These are phyloP conservation scores for Suhomyces kilbournensis DNA, from an alignment of 805 yeast genomes.

Conservation along the genomic window DNA sequence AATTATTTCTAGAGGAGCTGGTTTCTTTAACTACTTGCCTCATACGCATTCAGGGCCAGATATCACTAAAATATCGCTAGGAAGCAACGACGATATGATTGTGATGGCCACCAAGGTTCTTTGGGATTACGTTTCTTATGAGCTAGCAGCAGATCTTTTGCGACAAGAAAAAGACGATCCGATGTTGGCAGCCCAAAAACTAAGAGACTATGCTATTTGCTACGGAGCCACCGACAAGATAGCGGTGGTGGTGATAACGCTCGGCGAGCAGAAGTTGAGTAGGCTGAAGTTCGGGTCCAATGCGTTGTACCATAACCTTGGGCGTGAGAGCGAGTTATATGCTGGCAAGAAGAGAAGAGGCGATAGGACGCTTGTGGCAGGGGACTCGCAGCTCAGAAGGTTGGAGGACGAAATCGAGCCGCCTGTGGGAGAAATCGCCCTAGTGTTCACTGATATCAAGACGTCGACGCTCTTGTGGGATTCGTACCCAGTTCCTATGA, in stretches of 20 bases:
- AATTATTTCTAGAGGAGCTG: slow-evolving; percentile 86
- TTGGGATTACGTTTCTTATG: slow-evolving; percentile 82
- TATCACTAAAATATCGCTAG: slow-evolving; percentile 56
- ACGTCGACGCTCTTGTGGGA: slow-evolving; percentile 95
- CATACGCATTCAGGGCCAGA: slow-evolving; percentile 89
- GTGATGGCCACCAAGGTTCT: slow-evolving; percentile 79
- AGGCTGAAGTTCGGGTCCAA: slow-evolving; percentile 26
- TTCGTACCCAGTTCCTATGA: slow-evolving; percentile 86
- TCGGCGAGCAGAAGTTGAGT: slow-evolving; percentile 48
- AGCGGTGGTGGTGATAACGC: slow-evolving; percentile 75
- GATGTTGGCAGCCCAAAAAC: slow-evolving; percentile 85
- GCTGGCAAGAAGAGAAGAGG: slow-evolving; percentile 36
- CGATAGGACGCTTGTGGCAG: slow-evolving; percentile 47
- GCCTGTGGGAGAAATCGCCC: slow-evolving; percentile 90
- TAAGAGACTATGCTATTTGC: slow-evolving; percentile 91
- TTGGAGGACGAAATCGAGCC: slow-evolving; percentile 89
- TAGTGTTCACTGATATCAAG: slow-evolving; percentile 96
- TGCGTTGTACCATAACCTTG: slow-evolving; percentile 36
- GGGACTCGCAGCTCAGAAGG: slow-evolving; percentile 77
- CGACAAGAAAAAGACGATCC: slow-evolving; percentile 80
- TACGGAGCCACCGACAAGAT: slow-evolving; percentile 82
- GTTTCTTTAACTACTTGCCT: slow-evolving; percentile 81
- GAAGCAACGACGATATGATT: slow-evolving; percentile 75
- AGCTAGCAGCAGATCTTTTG: slow-evolving; percentile 86
- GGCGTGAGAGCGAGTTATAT: slow-evolving; percentile 34